A percentile compares a stretch with the other conserved stretches of the same genome.
These are phyloP conservation scores for Pouteria campechiana DNA, from an alignment of 179 eudicot species.

Conservation along the genomic window DNA sequence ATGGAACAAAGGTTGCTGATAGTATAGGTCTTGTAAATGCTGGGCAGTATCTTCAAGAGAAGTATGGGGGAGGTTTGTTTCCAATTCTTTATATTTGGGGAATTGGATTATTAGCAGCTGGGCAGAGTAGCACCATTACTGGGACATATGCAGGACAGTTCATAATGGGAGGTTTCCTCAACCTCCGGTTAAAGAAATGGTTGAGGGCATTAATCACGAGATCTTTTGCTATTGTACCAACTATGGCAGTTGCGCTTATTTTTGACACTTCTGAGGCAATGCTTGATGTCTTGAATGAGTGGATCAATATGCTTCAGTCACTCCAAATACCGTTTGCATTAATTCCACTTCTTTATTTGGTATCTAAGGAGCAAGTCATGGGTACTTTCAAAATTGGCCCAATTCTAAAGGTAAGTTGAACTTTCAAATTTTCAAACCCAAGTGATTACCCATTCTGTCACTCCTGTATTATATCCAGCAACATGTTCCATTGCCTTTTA, in stretches of 20 bases:
- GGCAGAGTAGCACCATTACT: conserved; percentile 74
- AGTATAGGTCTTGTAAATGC: conserved; percentile 63
- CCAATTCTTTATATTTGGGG: conserved; percentile 75
- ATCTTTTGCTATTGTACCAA: conserved; percentile 87
- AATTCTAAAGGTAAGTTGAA: conserved; percentile 40
- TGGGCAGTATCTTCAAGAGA: conserved; percentile 51
- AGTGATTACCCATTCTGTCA: too few species aligned
- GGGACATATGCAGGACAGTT: conserved; percentile 96
- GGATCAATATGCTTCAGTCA: conserved; percentile 93
- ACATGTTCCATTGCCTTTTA: neutral
- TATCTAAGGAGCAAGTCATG: conserved; percentile 66
- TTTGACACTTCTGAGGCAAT: conserved; percentile 64
- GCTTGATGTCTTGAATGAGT: conserved; percentile 69
- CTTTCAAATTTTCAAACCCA: too few species aligned
- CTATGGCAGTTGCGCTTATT: conserved; percentile 64
- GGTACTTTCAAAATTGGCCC: conserved; percentile 63
- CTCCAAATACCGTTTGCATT: conserved; percentile 89
- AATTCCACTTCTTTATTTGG: conserved; percentile 80
- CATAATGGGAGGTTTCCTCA: conserved; percentile 88
- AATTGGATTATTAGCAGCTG: conserved; percentile 60
- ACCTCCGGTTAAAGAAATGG: conserved; percentile 72
- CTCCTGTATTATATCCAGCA: too few species aligned
- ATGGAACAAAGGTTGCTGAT: conserved; percentile 37
- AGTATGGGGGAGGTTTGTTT: conserved; percentile 56
- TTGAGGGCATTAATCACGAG: conserved; percentile 74